Evolutionary conservation across 768 basidiomycete species (phyloP), one percentile per base, ranked within the genome.

Genomic region (Lactarius evosmus): DNA sequence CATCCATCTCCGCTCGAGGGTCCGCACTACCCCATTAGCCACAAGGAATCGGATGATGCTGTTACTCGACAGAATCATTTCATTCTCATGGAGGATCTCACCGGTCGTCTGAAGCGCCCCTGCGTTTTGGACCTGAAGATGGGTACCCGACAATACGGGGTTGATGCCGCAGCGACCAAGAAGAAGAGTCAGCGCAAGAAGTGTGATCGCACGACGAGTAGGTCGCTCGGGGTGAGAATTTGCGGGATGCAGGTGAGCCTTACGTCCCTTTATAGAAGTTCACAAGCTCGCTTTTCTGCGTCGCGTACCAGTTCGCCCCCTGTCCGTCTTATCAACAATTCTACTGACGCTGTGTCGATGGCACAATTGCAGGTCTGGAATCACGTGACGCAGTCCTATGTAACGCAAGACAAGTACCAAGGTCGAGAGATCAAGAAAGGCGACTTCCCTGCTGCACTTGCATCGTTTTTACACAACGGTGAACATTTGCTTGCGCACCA

Each of bases 111-210:
- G 71, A 95, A 91, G 75, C 84, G 83, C 56, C 92, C 97, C 9
- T 99, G 97, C 71, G 96, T 99, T 46, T 84, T 98, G 71, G 97
- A 99, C 75, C 79, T 99, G 70, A 99, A 99, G 80, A 98, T 98
- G 97, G 97, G 97, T n/a, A 98, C 95, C 33, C 82, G 97, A 36
- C 97, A 99, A 77, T 98, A 98, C 75, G 97, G 97, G 22, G 91
- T 96, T 78, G 93, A 97, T 69, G 97, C 97, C 29, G 90, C 89
- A 9, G 77, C 87, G 1, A 79, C 85, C 58, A 99, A 99, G 80
- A 98, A 97, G 84, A 95, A 90, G 79, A 98, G 95, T 72, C 97
- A 99, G 78, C 85, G 95, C 60, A 97, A 97, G 77, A 99, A 99
- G 77, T 98, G 97, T 73, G 95, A 97, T 72, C 82, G 89, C 60